Conservation (phyloP, 805 yeast species). For the Peterozyma toletana region DNA sequence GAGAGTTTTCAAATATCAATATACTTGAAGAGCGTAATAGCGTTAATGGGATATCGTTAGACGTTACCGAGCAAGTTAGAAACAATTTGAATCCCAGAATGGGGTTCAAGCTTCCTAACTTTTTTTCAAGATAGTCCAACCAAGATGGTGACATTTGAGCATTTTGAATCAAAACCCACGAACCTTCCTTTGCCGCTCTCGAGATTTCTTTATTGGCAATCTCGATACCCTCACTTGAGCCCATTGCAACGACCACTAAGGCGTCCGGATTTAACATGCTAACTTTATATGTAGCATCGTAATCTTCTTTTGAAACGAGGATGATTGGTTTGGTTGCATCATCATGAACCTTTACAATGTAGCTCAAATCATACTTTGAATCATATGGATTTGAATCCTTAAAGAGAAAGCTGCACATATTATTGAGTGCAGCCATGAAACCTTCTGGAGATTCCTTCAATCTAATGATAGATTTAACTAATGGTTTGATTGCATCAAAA, state of each 20-base stretch:
- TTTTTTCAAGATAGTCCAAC: constrained; percentile 47
- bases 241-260: constrained; percentile 55
- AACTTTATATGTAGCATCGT: constrained; percentile 58
- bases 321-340: constrained; percentile 31
- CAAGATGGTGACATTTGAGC: constrained; percentile 65
- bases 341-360: constrained; percentile 16
- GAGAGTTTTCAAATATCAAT: constrained; percentile 53
- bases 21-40: constrained; percentile 48
- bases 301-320: constrained; percentile 51
- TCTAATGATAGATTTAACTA: background rate
- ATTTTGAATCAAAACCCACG: constrained; percentile 78
- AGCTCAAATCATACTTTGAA: constrained; percentile 23
- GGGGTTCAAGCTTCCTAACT: constrained; percentile 24
- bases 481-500: background rate
- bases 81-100: constrained; percentile 44
- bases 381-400: background rate
- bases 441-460: constrained; percentile 3
- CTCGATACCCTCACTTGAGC: constrained; percentile 58
- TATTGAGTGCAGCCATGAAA: constrained; percentile 14
- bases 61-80: constrained; percentile 50
- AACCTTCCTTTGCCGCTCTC: constrained; percentile 37
- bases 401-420: constrained; percentile 18
- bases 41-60: constrained; percentile 41
- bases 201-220: constrained; percentile 49
- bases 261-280: constrained; percentile 22